Evolutionary conservation across 2,329 filamentous ascomycete genomes (phyloP), one percentile per base, ranked within the genome.

Genomic region (Laburnicola sp.): DNA sequence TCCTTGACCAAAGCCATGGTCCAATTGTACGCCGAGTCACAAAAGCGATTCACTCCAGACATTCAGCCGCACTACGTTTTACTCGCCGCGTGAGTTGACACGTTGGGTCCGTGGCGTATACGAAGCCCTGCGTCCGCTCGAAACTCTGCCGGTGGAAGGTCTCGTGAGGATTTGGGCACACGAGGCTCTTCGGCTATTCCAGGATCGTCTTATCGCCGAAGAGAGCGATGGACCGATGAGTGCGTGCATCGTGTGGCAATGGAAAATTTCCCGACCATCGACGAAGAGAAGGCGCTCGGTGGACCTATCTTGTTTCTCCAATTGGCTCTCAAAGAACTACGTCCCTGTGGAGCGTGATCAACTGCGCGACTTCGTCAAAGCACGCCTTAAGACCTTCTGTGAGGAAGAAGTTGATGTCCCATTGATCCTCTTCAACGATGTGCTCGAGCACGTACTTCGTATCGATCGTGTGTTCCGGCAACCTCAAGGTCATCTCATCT

Each of bases 51-150:
- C 70, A 99, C 94, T 7, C 88, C 94, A 5, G 88, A 96, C 75
- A 97, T 97, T 35, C 94, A 99, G 69, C 94, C 94, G 0, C 94
- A 99, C 72, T 99, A 99, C 71, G 92, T 99, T 99, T 39, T 99
- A 99, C 82, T 97, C 92, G 73, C 94, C 94, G 69, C 91, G 94
- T 87, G 94, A 99, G 72, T 81, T 99, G 65, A 99, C 95, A 9
- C 84, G 94, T 71, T 99, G 94, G 94, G 93, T 96, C 27, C 89
- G 95, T 60, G 94, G 95, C 76, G 83, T 99, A 21, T 99, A 99
- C 64, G 94, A 99, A 74, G 93, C 94, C 0, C 96, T 99, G 59
- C 85, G 89, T 55, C 94, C 95, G 9, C 82, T 99, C 9, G 94
- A 99, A 74, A 88, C 82, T 8, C 80, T 99, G 22, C 85, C 90